Evolutionary conservation across 768 basidiomycete species (phyloP).

Genomic region (Amanita molliuscula): DNA sequence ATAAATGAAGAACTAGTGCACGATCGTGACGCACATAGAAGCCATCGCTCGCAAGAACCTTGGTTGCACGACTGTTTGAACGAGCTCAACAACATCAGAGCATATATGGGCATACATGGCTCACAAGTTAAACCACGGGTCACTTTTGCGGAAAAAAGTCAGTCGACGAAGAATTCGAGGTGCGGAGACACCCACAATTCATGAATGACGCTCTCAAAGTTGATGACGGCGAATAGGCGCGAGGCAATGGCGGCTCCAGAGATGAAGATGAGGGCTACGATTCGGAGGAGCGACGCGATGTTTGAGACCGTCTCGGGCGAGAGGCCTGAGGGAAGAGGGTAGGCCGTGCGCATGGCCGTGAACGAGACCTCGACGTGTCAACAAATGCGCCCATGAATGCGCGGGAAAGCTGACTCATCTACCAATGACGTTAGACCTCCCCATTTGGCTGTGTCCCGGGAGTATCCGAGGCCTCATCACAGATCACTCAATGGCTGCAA

Average conservation of each 20-base stretch:
- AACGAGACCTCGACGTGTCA: slow-evolving; percentile 1
- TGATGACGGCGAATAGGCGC: slow-evolving; percentile 92
- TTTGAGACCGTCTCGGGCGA: slow-evolving; percentile 71
- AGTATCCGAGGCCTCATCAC: no score
- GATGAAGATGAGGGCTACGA: slow-evolving; percentile 83
- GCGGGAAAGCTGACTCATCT: no score
- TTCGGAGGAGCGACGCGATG: slow-evolving; percentile 83
- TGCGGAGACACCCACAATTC: slow-evolving; percentile 59
- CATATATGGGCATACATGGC: slow-evolving; percentile 22
- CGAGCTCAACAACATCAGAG: slow-evolving; percentile 11
- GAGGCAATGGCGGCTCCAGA: slow-evolving; percentile 93
- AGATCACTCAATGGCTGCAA: slow-evolving; percentile 12
- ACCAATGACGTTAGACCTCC: no score
- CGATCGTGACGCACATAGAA: slow-evolving; percentile 67
- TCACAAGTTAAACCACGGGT: slow-evolving; percentile 99
- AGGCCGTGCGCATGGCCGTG: slow-evolving; percentile 62
- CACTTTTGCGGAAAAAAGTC: slow-evolving; percentile 35
- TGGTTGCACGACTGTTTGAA: slow-evolving; percentile 73
- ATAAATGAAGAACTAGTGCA: neutral
- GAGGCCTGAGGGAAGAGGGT: slow-evolving; percentile 59
- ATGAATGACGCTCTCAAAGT: slow-evolving; percentile 99
- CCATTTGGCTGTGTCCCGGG: no score
- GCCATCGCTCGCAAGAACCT: slow-evolving; percentile 81
- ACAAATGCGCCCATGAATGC: neutral
- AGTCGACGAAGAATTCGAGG: slow-evolving; percentile 5